These are phyloP conservation scores for Yamagishiella unicocca DNA, from an alignment of 139 green algal species.

Conservation along the genomic window DNA sequence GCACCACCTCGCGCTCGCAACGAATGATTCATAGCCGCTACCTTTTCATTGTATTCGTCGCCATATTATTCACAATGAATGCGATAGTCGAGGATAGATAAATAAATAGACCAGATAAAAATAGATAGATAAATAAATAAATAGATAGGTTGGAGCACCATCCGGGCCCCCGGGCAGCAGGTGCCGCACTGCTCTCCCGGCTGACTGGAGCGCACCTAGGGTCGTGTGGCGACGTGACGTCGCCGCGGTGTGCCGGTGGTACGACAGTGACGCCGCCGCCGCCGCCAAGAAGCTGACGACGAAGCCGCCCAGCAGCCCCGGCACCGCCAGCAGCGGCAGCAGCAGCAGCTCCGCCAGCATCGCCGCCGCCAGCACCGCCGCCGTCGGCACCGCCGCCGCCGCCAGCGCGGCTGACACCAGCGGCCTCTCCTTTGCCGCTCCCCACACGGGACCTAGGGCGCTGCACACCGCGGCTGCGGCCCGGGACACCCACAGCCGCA, in stretches of 20 bases:
- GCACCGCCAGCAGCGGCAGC: slow-evolving; percentile 42
- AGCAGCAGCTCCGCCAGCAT: slow-evolving; percentile 35
- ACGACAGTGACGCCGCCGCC: not conserved
- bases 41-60: not conserved
- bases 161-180: not conserved
- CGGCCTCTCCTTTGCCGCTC: not conserved
- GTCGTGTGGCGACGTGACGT: not conserved
- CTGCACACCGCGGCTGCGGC: not conserved
- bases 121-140: too few relatives aligned
- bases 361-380: not conserved
- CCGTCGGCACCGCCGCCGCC: not conserved
- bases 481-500: not conserved
- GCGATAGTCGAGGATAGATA: too few relatives aligned
- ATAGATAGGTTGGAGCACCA: not conserved
- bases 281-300: not conserved
- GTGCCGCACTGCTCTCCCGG: not conserved
- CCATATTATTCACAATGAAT: too few relatives aligned
- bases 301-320: not conserved
- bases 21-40: too few relatives aligned
- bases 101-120: too few relatives aligned
- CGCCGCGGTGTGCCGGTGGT: not conserved
- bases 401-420: not conserved
- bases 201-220: slow-evolving; percentile 11
- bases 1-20: too few relatives aligned
- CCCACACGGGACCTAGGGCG: not conserved